Percentiles rank a stretch among this genome's conserved stretches.
Evolutionary conservation across 768 basidiomycete species (phyloP).

Genomic region (Hygrophoropsis aurantiaca): DNA sequence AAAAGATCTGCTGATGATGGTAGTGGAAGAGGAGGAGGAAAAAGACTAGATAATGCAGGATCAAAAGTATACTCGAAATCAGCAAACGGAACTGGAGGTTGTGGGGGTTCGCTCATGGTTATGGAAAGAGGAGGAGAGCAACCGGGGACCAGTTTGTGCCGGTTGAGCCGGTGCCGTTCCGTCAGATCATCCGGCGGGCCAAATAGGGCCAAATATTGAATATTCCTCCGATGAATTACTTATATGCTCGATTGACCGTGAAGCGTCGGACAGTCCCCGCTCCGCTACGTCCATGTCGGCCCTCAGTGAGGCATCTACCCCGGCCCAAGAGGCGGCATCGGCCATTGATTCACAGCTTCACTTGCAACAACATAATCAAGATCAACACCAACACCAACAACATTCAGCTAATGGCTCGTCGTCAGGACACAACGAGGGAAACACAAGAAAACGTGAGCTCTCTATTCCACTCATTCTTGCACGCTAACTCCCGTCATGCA

Average conservation of each 20-base stretch:
- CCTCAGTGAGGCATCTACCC: conserved; percentile 68
- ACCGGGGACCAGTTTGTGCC: conserved; percentile 15
- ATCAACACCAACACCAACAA: conserved; percentile 33
- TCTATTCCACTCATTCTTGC: neutral
- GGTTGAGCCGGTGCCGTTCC: conserved; percentile 18
- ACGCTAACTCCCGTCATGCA: conserved; percentile 9
- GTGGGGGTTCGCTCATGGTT: conserved; percentile 32
- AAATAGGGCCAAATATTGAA: conserved; percentile 29
- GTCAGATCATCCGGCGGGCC: conserved; percentile 13
- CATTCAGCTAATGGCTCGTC: conserved; percentile 27
- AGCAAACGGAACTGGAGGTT: conserved; percentile 57
- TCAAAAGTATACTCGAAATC: conserved; percentile 78
- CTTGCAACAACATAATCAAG: conserved; percentile 41
- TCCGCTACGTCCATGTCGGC: conserved; percentile 69
- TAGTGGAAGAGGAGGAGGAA: conserved; percentile 58
- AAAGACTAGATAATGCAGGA: conserved; percentile 54
- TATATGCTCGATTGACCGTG: conserved; percentile 27
- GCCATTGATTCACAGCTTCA: conserved; percentile 52
- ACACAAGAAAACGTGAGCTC: conserved; percentile 61
- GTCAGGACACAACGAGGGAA: conserved; percentile 31
- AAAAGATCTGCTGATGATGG: conserved; percentile 78
- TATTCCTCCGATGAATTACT: conserved; percentile 26
- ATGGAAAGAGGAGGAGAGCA: conserved; percentile 2
- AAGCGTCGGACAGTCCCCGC: conserved; percentile 29
- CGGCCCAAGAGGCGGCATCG: conserved; percentile 62